Evolutionary conservation across 495 filamentous ascomycete genomes (phyloP).

Genomic region (Talaromyces wortmannii): DNA sequence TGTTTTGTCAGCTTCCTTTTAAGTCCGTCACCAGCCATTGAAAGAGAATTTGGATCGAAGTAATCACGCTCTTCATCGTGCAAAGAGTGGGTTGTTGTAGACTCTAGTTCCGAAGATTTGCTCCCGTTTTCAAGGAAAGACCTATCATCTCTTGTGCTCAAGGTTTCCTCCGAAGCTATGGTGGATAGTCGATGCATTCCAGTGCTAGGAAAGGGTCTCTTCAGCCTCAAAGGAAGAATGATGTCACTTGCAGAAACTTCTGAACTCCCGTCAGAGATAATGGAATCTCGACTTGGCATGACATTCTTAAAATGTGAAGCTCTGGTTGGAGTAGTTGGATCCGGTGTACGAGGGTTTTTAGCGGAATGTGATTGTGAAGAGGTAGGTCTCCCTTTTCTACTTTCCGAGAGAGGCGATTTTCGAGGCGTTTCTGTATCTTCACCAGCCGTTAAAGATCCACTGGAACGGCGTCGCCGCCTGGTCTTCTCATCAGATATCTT

Average conservation of each 20-base stretch:
- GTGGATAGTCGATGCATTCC: conserved; percentile 67
- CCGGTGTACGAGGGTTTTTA: background rate
- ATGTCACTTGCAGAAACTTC: conserved; percentile 34
- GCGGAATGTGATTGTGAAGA: background rate
- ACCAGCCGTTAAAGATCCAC: background rate
- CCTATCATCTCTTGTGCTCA: conserved; percentile 39
- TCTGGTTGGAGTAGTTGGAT: background rate
- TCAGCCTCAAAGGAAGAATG: conserved; percentile 29
- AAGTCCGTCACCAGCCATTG: conserved; percentile 8
- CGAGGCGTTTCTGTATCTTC: background rate
- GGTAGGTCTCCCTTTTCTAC: background rate
- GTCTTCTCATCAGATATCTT: background rate
- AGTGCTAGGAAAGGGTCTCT: conserved; percentile 54
- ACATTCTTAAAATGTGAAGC: background rate
- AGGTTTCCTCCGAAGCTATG: conserved; percentile 58
- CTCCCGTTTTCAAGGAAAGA: conserved; percentile 1
- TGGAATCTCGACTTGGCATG: background rate
- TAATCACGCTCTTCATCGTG: conserved; percentile 30
- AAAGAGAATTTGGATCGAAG: conserved; percentile 30
- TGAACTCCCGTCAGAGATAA: conserved; percentile 23
- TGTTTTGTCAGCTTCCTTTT: conserved; percentile 83
- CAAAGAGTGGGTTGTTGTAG: conserved; percentile 1
- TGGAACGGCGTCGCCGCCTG: background rate
- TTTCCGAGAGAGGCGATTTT: background rate
- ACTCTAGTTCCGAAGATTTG: conserved; percentile 5